Evolutionary conservation across 2,329 filamentous ascomycete species (phyloP).

Genomic region (Biscogniauxia mediterranea): DNA sequence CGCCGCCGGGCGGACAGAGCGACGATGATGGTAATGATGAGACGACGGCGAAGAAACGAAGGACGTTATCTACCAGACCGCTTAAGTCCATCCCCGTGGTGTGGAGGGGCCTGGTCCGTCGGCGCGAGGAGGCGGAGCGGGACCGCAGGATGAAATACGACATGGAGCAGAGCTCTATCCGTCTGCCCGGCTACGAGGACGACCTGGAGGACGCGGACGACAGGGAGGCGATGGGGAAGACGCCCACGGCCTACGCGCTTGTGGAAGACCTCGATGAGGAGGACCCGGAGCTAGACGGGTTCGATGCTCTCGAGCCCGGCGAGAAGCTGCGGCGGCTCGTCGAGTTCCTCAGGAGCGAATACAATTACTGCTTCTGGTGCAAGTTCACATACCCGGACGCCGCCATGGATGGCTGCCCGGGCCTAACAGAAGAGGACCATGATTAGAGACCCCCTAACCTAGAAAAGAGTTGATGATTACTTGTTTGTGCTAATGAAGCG

Average conservation of each 20-base stretch:
- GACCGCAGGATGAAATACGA: constrained; percentile 64
- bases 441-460: constrained; percentile 37
- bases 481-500: background rate
- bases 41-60: constrained; percentile 28
- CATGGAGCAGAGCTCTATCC: constrained; percentile 62
- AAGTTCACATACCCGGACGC: constrained; percentile 76
- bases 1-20: constrained; percentile 10
- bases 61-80: constrained; percentile 45
- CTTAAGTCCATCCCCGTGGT: constrained; percentile 71
- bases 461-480: too few relatives aligned
- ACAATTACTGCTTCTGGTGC: constrained; percentile 95
- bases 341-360: constrained; percentile 64
- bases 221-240: constrained; percentile 63
- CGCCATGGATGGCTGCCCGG: constrained; percentile 84
- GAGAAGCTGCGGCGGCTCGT: constrained; percentile 69
- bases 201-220: constrained; percentile 72
- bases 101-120: constrained; percentile 72
- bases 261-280: constrained; percentile 74
- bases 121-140: constrained; percentile 67
- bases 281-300: constrained; percentile 77
- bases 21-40: constrained; percentile 23
- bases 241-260: constrained; percentile 52
- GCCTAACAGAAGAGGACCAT: constrained; percentile 80
- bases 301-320: constrained; percentile 64
- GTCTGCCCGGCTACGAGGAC: constrained; percentile 66